Evolutionary conservation across 495 filamentous ascomycete genomes (phyloP), one percentile per base, ranked within the genome.

Genomic region (Neurospora sp.): DNA sequence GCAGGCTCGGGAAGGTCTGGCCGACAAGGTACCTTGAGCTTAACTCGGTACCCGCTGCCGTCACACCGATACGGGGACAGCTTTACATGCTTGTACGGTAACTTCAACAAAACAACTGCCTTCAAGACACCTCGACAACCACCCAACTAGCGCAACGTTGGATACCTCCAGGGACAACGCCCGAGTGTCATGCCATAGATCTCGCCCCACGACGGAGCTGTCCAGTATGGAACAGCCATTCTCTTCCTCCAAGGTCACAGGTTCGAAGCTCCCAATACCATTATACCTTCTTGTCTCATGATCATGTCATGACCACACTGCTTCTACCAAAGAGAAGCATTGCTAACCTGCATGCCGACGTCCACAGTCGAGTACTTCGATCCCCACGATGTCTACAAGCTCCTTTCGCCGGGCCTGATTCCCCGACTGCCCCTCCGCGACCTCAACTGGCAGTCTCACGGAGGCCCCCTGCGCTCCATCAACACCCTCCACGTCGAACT

Each of bases 361-460:
- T 20, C 44, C 69, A 4, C 76, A 89, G 87, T 88, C 79, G 86
- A 89, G 79, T 99, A 97, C 81, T 93, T 91, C 82, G 96, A 99
- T 81, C 95, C 96, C 16, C 91, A 91, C 74, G 91, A 91, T 70
- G 86, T 97, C 69, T 98, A 94, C 78, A 89, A 91, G 72, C 85
- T 92, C 20, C 83, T 98, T n/a, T 91, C 92, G 11, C 85, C 91
- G 1, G 86, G 93, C 72, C 86, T 98, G 72, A 87, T 91, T 61
- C 83, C 90, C 69, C 91, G 93, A 53, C 87, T 99, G 5, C 96
- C 96, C 12, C 86, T 99, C n/a, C 91, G 90, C 71, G 95, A 97
- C 79, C 89, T 99, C 66, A 92, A 98, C 79, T 99, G 96, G 96
- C 96, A 97, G 80, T 97, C 96, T 8, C 91, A 96, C 68, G 90